Evolutionary conservation across 768 basidiomycete genomes (phyloP).

Genomic region (Agaricus bisporus): DNA sequence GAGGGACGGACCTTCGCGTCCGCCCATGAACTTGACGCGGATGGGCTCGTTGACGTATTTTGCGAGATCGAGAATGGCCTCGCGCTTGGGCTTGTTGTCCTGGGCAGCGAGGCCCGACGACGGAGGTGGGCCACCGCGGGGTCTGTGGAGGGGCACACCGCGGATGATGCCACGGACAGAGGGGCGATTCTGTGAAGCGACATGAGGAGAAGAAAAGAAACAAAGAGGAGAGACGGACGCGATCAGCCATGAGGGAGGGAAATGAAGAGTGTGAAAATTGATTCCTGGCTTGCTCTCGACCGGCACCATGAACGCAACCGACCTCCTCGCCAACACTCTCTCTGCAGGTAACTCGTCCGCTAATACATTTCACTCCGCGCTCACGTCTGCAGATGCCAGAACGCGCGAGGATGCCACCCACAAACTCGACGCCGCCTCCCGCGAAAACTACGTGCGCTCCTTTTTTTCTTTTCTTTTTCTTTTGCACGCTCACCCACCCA

Average conservation of each 20-base stretch:
- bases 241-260: constrained; percentile 42
- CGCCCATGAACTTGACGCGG: constrained; percentile 96
- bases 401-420: constrained; percentile 90
- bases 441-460: constrained; percentile 83
- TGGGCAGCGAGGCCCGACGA: constrained; percentile 39
- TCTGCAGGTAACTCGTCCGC: constrained; percentile 72
- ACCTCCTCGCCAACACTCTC: constrained; percentile 89
- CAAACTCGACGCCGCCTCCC: constrained; percentile 80
- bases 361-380: too few relatives aligned
- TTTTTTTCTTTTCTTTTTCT: constrained; percentile 13
- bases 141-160: constrained; percentile 15
- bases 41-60: constrained; percentile 93
- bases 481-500: constrained; percentile 2
- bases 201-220: constrained; percentile 21
- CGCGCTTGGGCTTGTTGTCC: constrained; percentile 83
- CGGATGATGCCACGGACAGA: constrained; percentile 39
- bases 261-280: constrained; percentile 13
- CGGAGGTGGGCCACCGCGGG: neutral
- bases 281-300: constrained; percentile 13
- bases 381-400: constrained; percentile 56
- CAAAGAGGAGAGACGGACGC: constrained; percentile 35
- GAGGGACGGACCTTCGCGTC: constrained; percentile 69
- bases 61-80: constrained; percentile 91
- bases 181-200: constrained; percentile 51
- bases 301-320: constrained; percentile 75